Conservation (phyloP, 345 rosid species). For the Syzygium aqueum region DNA sequence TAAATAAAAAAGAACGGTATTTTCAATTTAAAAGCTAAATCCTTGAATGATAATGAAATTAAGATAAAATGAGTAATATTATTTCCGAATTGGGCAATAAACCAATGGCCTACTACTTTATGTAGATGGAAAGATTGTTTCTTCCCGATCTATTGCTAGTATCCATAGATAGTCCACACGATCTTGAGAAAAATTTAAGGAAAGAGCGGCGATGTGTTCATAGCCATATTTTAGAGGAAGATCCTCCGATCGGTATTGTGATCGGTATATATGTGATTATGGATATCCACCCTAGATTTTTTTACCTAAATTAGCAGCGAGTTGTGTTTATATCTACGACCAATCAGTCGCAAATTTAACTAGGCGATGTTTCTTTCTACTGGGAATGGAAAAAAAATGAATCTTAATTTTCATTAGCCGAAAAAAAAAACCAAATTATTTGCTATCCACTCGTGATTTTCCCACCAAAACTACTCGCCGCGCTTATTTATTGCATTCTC, state of each 20-base stretch:
- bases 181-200: neutral
- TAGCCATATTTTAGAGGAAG: neutral
- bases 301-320: neutral
- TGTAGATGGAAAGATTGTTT: neutral
- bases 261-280: neutral
- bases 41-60: neutral
- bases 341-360: neutral
- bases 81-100: neutral
- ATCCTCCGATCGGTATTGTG: neutral
- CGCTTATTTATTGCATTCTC: neutral
- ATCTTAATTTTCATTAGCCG: neutral
- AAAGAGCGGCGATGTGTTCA: neutral
- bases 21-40: neutral
- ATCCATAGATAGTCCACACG: neutral
- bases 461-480: neutral
- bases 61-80: neutral
- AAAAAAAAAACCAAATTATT: no score
- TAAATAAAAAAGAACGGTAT: accelerated
- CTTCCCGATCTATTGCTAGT: neutral
- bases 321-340: neutral
- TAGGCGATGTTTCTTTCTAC: neutral
- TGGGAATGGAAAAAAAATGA: neutral
- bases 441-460: neutral
- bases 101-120: neutral
- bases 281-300: neutral